Base-by-base conservation (phyloP, 2,329 filamentous ascomycete species). In the Exophiala calicioides region DNA sequence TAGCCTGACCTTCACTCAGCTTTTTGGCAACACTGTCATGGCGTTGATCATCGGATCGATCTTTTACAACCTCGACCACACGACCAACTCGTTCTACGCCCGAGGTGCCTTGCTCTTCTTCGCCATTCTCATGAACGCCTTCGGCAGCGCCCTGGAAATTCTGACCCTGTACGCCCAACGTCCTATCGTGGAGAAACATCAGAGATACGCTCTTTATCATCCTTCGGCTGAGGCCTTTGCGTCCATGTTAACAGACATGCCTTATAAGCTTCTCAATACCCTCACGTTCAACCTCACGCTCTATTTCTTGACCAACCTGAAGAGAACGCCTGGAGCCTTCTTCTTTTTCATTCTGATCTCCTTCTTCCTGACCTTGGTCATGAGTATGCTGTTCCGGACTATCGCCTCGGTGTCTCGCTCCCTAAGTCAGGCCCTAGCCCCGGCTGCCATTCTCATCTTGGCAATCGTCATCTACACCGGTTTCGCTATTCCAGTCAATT, bases 141-240 rank as follows among this genome's bases (percentile, higher is more conserved):
- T 87, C 5, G 60, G 85, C 1, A 74, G 81, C 16, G 80, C 86
- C 73, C 76, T 81, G 1, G 84, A 88, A 62, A 82, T 87, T 30
- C 68, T 19, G 89, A 90, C 59, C 68, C 77, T 95, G 3, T 96
- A 93, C 64, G 81, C 88, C 2, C 90, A 95, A 78, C 85, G 90
- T 21, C 86, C 88, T 1, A 95, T 95, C 59, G 88, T 96, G 52
- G 89, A 95, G 64, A 95, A 95, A 65, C 90, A 96, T 60, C 72
- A 78, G 44, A 82, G 86, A 50, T 95, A 95, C 64, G 89, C 90
- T 15, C 76, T 95, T 13, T 95, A 95, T 60, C 90, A 95, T 61
- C 89, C 90, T 0, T 90, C 86, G 7, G 86, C 89, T 12, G 90
- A 96, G 74, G 88, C 89, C n/a, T 77, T 88, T 49, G 82, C 87